Percentiles rank a stretch among this genome's conserved stretches.
phyloP scores from a whole-genome alignment of 352 stramenopile genomes.

The Pythium brachiatum region DNA sequence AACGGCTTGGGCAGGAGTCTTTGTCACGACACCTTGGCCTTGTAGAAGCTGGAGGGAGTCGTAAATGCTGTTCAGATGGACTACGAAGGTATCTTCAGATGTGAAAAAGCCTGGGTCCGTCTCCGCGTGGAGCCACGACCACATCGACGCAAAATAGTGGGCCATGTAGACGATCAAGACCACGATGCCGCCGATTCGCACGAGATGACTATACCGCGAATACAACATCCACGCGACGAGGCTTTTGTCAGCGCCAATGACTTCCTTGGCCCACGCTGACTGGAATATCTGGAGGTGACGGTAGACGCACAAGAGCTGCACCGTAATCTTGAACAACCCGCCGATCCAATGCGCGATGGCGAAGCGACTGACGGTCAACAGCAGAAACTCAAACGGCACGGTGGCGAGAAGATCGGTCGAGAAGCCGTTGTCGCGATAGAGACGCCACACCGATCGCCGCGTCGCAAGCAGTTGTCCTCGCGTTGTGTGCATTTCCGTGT shows the following conservation, averaged over 20 bases:
- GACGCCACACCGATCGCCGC: slow-evolving; percentile 31
- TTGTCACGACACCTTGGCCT: slow-evolving; percentile 40
- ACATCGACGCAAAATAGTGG: slow-evolving; percentile 52
- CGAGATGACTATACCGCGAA: slow-evolving; percentile 43
- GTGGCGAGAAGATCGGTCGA: slow-evolving; percentile 11
- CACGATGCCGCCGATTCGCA: slow-evolving; percentile 41
- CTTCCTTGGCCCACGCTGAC: slow-evolving; percentile 23
- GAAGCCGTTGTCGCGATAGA: slow-evolving; percentile 31
- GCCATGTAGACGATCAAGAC: slow-evolving; percentile 38
- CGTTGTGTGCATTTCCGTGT: slow-evolving; percentile 43
- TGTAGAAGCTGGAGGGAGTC: slow-evolving; percentile 46
- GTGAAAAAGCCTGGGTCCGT: background rate
- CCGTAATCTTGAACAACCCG: slow-evolving; percentile 24
- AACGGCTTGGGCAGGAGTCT: slow-evolving; percentile 33
- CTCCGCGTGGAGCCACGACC: slow-evolving; percentile 29
- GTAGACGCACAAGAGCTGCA: slow-evolving; percentile 17
- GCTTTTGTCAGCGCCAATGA: slow-evolving; percentile 30
- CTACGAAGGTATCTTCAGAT: background rate
- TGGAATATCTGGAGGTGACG: slow-evolving; percentile 37
- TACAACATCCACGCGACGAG: slow-evolving; percentile 44
- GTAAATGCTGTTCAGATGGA: slow-evolving; percentile 36
- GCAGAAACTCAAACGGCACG: slow-evolving; percentile 1
- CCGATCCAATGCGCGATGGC: slow-evolving; percentile 1
- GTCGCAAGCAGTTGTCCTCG: slow-evolving; percentile 30
- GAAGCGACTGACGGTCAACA: slow-evolving; percentile 1